Evolutionary conservation across 1,284 basidiomycete species (phyloP).

Genomic region (Trichosporon ovoides): DNA sequence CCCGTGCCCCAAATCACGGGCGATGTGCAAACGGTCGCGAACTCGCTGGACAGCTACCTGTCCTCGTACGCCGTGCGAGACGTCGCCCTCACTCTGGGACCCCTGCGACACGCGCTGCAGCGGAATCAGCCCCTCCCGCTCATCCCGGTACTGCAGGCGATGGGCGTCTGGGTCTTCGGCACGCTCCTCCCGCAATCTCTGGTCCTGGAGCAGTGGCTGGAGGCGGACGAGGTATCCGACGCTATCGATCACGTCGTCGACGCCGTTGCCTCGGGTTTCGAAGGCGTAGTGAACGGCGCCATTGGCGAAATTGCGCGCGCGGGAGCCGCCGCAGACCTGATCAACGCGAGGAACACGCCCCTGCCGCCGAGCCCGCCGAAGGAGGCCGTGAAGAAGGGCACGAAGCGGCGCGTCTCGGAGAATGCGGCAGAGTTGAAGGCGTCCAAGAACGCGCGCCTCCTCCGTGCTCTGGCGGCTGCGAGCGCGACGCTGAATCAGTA

Average conservation of each 20-base stretch:
- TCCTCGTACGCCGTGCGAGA: constrained; percentile 9
- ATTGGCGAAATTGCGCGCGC: constrained; percentile 1
- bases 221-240: constrained; percentile 2
- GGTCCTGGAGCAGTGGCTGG: constrained; percentile 17
- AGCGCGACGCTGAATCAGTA: constrained; percentile 21
- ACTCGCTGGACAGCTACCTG: constrained; percentile 10
- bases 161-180: constrained; percentile 24
- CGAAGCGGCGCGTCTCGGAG: constrained; percentile 11
- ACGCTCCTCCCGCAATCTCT: constrained; percentile 3
- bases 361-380: neutral
- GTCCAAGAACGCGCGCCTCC: constrained; percentile 29
- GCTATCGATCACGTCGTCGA: neutral
- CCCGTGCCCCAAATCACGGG: neutral
- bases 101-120: constrained; percentile 22
- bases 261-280: neutral
- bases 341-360: neutral
- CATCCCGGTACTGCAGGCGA: constrained; percentile 19
- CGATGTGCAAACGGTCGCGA: neutral
- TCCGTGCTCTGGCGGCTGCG: constrained; percentile 25
- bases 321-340: neutral
- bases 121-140: constrained; percentile 23
- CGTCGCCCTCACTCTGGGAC: constrained; percentile 15
- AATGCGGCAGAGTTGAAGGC: constrained; percentile 25
- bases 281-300: neutral
- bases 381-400: constrained; percentile 15